Base-by-base conservation (phyloP, 257 asterid genomes). In the Jaltomata sinuosa region DNA sequence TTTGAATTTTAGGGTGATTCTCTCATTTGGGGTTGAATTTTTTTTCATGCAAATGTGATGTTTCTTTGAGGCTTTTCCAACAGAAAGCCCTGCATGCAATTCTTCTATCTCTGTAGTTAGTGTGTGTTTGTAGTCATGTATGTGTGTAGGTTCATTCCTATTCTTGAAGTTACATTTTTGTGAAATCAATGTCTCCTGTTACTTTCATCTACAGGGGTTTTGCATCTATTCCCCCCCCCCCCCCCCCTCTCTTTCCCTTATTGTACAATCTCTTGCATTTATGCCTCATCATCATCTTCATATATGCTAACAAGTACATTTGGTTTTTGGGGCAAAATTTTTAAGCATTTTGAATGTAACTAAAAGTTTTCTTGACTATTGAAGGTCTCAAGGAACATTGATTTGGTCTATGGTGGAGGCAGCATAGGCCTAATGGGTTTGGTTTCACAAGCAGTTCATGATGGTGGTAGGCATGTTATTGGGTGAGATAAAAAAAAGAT, bases 371-470 rank as follows among this genome's bases (percentile, higher is more conserved):
- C 50, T 64, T 86, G 57, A 42, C 52, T 61, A 59, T 49, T 86
- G 67, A 85, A 95, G 98, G 98, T 95, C 32, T 91, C 93, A 50
- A 90, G 92, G 82, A 93, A 93, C 93, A 94, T 94, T 88, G 99
- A 95, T 94, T 92, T 95, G 93, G 99, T 95, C 80, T 94, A 95
- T 89, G 99, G 99, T 85, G 99, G 99, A 79, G 99, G 99, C 3
- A 95, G 99, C 94, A 94, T 95, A 88, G 99, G 99, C 86, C 91
- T 95, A 50, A 95, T 94, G 99, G 99, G 99, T 15, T 88, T 94
- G 90, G 91, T 95, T 85, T 94, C 98, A 11, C 99, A 95, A 87
- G 99, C 97, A 86, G 99, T 95, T 91, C 97, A 93, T 91, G 91
- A 91, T 87, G 99, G 99, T 42, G 99, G 98, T 87, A 87, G 98